Percentiles rank a stretch among this genome's conserved stretches.
Evolutionary conservation across 78 protist species (phyloP).

Genomic region (Anaeramoeba ignava): DNA sequence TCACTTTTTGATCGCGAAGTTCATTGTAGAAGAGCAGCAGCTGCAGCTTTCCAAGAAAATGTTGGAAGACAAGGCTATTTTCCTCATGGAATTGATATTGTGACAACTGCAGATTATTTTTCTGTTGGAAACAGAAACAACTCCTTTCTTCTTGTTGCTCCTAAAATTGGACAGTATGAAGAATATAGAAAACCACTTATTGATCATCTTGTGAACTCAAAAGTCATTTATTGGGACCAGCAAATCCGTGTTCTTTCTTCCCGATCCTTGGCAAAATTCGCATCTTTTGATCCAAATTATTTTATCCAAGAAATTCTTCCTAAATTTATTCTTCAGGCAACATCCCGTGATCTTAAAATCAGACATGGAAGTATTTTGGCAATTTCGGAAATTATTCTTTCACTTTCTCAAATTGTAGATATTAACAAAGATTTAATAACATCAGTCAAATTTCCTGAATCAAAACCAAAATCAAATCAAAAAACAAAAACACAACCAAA

Average conservation of each 20-base stretch:
- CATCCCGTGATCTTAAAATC: not conserved
- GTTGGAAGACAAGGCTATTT: constrained; percentile 21
- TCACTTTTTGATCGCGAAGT: constrained; percentile 66
- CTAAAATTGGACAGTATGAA: constrained; percentile 33
- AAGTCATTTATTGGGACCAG: not conserved
- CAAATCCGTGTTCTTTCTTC: not conserved
- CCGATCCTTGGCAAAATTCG: not conserved
- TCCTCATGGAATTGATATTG: constrained; percentile 80
- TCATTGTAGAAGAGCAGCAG: constrained; percentile 89
- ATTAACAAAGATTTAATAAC: not conserved
- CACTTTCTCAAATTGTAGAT: not conserved
- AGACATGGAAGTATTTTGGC: not conserved
- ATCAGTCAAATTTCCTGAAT: no score
- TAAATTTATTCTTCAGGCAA: not conserved
- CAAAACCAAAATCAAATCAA: no score
- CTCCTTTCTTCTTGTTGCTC: constrained; percentile 42
- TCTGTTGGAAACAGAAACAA: constrained; percentile 43
- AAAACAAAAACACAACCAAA: no score
- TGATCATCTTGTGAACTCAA: not conserved
- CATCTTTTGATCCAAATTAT: not conserved
- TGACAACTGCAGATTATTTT: constrained; percentile 68
- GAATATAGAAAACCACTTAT: not conserved
- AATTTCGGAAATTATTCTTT: not conserved
- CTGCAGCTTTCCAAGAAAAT: constrained; percentile 84
- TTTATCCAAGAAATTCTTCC: not conserved